Evolutionary conservation across 345 rosid species (phyloP).

Genomic region (Eutrema yunnanense): DNA sequence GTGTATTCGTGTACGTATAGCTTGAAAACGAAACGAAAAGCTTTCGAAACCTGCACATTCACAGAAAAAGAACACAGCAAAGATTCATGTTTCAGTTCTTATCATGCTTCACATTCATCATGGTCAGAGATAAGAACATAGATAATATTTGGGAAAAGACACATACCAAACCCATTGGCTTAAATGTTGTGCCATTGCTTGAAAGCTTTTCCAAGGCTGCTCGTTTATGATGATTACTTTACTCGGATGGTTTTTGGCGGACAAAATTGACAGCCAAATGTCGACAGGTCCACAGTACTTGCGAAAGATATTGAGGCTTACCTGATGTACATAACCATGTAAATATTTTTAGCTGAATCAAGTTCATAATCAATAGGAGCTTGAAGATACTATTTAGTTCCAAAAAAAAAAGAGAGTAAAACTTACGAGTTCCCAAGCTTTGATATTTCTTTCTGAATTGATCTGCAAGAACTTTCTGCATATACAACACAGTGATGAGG

Average conservation of each 20-base stretch:
- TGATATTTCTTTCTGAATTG: conserved; percentile 40
- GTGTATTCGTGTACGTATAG: conserved; percentile 55
- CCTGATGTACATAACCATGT: conserved; percentile 30
- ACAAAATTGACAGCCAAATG: conserved; percentile 53
- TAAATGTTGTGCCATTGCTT: conserved; percentile 72
- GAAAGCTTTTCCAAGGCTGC: conserved; percentile 57
- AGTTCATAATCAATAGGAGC: conserved; percentile 6
- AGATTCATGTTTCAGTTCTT: conserved; percentile 1
- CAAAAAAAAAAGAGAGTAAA: neutral
- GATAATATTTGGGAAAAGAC: neutral
- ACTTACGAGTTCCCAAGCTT: conserved; percentile 83
- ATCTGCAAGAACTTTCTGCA: conserved; percentile 49
- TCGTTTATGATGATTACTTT: conserved; percentile 33
- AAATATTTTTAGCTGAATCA: neutral
- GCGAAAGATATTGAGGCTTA: conserved; percentile 52
- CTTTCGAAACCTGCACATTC: conserved; percentile 66
- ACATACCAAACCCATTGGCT: conserved; percentile 91
- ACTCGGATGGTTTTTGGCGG: conserved; percentile 1
- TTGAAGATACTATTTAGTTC: neutral
- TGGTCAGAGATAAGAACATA: neutral
- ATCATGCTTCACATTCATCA: neutral
- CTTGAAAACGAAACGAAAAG: conserved; percentile 80
- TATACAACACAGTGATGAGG: conserved; percentile 18
- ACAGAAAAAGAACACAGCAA: neutral
- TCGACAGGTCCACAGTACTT: conserved; percentile 77